Evolutionary conservation across 2,329 filamentous ascomycete genomes (phyloP), one percentile per base, ranked within the genome.

Genomic region (Trichocomaceae sp.): DNA sequence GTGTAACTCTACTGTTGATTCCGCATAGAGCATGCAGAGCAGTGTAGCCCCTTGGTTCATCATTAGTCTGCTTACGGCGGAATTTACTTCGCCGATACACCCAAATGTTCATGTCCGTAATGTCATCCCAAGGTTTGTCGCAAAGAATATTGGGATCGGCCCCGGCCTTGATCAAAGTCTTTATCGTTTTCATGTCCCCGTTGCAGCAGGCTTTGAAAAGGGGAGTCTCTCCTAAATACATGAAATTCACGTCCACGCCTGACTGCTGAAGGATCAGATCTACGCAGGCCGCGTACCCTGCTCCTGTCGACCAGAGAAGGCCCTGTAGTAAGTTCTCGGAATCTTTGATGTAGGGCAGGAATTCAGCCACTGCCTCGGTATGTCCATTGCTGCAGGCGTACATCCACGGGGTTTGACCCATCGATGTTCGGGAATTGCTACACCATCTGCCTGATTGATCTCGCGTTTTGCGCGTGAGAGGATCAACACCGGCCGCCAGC

Each of bases 401-500:
- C 51, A 26, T 48, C 50, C 35, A 54, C 33, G 45, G 51, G 22
- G 44, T 54, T 29, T 47, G n/a, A 31, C 42, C 45, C 15, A 48
- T 15, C 29, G 50, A 51, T 17, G 19, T 37, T 33, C 41, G 50
- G 12, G 41, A 26, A 52, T 52, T 52, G 20, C 50, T 41, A 47
- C 50, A 52, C 5, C 0, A 12, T 15, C 41, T 50, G 10, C 41
- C 50, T 17, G 50, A 31, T 17, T n/a, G 23, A 26, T 26, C 41
- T 52, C 50, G 47, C 50, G 46, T 47, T 37, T 57, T 59, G 15
- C 37, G 52, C 7, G 58, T 61, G 35, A 61, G 22, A 12, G 60
- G 60, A 35, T 56, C 33, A 15, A 58, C 56, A 31, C 60, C 60
- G 22, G 55, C 56, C 10, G 45, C 47, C 23, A 63, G 57, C 17